Base-by-base conservation (phyloP, 345 rosid species). In the Jatropha curcas region DNA sequence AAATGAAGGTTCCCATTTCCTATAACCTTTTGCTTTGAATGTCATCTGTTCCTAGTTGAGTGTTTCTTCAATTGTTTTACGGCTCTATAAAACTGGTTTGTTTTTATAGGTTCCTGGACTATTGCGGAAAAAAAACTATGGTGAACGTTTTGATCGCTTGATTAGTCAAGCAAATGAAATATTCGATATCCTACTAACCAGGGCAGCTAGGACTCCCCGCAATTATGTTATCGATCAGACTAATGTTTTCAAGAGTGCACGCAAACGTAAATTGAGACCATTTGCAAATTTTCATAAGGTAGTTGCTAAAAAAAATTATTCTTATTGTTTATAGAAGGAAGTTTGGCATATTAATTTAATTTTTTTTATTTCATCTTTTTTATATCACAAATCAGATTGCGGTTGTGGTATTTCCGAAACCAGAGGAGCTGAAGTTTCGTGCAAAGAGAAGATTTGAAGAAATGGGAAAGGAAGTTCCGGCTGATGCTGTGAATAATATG, bases 211-310 rank as follows among this genome's bases (percentile, higher is more conserved):
- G 72, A 80, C 72, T 39, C 78, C 78, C 51, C 53, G 63, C 11
- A 81, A 79, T 68, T 79, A 71, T 59, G 50, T 84, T 24, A 66
- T 84, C 56, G 83, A 84, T 68, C 82, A 76, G 76, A 81, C 79
- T 31, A 84, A 79, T 72, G 78, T 79, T 61, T 81, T 67, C 77
- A 79, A 76, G 71, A 68, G 77, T 76, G 84, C 81, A 67, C 74
- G 80, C 7, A 74, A 58, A 57, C 75, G 75, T 48, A 78, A 84
- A 79, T 55, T 81, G 68, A 71, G 62, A 41, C 79, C 60, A 27
- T 84, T 81, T 79, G 68, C 56, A 30, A 67, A 24, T 37, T 79
- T 79, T 14, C 48, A 5, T 22, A 81, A 73, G 84, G 86, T 81
- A 60, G 68, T 53, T 65, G 16, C 41, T 20, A 13, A 60, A 30